Evolutionary conservation across 2,329 filamentous ascomycete species (phyloP).

Genomic region (Cephalotrichum gorgonifer): DNA sequence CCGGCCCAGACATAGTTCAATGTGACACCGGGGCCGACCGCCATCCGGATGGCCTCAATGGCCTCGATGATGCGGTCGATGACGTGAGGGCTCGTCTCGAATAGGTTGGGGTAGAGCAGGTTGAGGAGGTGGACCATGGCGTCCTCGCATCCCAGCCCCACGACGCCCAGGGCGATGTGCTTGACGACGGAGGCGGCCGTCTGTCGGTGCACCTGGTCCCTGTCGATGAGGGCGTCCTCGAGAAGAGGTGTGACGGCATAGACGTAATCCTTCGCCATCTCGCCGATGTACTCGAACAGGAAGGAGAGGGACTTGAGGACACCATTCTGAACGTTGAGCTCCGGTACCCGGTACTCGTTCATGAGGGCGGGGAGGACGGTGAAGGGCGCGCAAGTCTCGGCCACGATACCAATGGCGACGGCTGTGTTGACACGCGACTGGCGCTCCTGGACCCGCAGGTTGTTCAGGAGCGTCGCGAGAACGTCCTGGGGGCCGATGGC

Average conservation of each 20-base stretch:
- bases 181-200: conserved; percentile 96
- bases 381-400: conserved; percentile 95
- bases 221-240: conserved; percentile 93
- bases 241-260: conserved; percentile 94
- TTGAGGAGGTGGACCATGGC: conserved; percentile 98
- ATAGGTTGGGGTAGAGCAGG: conserved; percentile 90
- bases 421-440: conserved; percentile 98
- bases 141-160: conserved; percentile 93
- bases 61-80: conserved; percentile 97
- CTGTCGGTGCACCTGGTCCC: conserved; percentile 95
- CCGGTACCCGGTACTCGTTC: conserved; percentile 98
- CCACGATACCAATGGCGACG: conserved; percentile 95
- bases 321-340: conserved; percentile 97
- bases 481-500: conserved; percentile 98
- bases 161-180: conserved; percentile 94
- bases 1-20: conserved; percentile 99
- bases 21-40: conserved; percentile 81
- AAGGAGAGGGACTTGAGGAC: conserved; percentile 95
- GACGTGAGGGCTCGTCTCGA: conserved; percentile 95
- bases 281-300: conserved; percentile 97
- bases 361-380: conserved; percentile 96
- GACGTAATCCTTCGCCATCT: conserved; percentile 99
- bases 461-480: conserved; percentile 88
- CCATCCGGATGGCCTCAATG: conserved; percentile 90
- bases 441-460: conserved; percentile 91